Base-by-base conservation (phyloP, 768 basidiomycete species). In the Thelephora ganbajun region DNA sequence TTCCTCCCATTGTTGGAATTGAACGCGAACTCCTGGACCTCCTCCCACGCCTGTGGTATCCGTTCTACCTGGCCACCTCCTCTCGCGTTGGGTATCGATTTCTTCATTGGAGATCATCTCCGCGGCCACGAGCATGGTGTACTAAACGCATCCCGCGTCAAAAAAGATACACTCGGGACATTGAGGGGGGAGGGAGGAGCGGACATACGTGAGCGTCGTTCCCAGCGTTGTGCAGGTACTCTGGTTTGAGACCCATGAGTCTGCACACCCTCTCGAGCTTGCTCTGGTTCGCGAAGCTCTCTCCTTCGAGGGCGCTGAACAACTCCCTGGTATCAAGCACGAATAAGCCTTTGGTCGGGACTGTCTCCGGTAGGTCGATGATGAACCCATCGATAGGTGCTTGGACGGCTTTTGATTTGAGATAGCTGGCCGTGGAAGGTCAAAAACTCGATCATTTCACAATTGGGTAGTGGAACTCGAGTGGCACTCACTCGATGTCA, bases 221-320 rank as follows among this genome's bases (percentile, higher is more conserved):
- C 0, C 87, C 88, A 1, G 85, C 87, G 56, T 92, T 93, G 68
- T 90, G 90, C 49, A 83, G 63, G 54, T 70, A 66, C 33, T 69
- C 53, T 1, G 75, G 73, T 0, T 63, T 52, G 44, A 89, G 69
- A 44, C 77, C 72, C 18, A 92, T 69, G 45, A 79, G 74, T 42
- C 66, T 64, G 61, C 81, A 84, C 26, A 79, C 70, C 35, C 76
- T 73, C 51, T 74, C 74, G 18, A 93, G 71, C 1, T 68, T 64
- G 43, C 74, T 64, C 37, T 71, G 70, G 58, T 80, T 70, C 45
- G 67, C 66, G 2, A 67, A 61, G 1, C 65, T 65, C 50, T 75
- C 72, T 7, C 85, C 86, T 46, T 82, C 73, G 20, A 93, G 67
- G 5, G 81, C 87, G 35, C 72, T 74, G 59, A 90, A 88, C 36